A percentile compares a stretch with the other conserved stretches of the same genome.
Evolutionary conservation across 805 yeast genomes (phyloP).

Genomic region (Tetrapisispora phaffii): DNA sequence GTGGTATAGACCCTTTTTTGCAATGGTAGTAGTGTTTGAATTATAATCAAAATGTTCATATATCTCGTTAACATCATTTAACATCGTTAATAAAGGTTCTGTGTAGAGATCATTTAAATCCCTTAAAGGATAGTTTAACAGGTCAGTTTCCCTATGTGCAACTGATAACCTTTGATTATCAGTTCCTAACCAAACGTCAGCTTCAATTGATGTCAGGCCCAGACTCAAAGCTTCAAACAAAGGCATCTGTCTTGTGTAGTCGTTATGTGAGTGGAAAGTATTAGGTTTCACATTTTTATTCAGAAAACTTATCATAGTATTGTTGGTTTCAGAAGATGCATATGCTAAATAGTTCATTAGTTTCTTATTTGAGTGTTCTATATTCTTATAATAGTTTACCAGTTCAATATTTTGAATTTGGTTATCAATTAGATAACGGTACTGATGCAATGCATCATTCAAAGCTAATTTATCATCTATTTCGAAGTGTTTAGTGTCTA

Average conservation of each 20-base stretch:
- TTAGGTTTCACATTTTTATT: slow-evolving; percentile 19
- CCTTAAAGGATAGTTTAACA: slow-evolving; percentile 36
- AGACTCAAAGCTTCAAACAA: slow-evolving; percentile 42
- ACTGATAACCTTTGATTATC: slow-evolving; percentile 40
- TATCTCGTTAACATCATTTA: slow-evolving; percentile 37
- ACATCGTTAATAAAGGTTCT: slow-evolving; percentile 40
- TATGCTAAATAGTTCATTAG: background rate
- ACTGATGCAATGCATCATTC: background rate
- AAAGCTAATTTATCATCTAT: background rate
- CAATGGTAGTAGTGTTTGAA: slow-evolving; percentile 5
- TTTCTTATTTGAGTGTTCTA: background rate
- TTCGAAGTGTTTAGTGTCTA: background rate
- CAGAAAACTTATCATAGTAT: slow-evolving; percentile 3
- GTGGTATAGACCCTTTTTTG: slow-evolving; percentile 34
- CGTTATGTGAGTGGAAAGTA: slow-evolving; percentile 56
- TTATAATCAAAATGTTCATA: slow-evolving; percentile 5
- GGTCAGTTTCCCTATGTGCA: slow-evolving; percentile 46
- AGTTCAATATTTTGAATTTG: background rate
- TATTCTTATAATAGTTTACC: background rate
- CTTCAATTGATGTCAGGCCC: slow-evolving; percentile 53
- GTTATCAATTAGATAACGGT: background rate
- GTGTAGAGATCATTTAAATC: slow-evolving; percentile 40
- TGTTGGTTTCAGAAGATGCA: background rate
- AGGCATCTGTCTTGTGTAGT: slow-evolving; percentile 53
- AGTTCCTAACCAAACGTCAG: slow-evolving; percentile 46